Evolutionary conservation across 441 rosid genomes (phyloP).

Genomic region (Pelargonium myrrhifolium): DNA sequence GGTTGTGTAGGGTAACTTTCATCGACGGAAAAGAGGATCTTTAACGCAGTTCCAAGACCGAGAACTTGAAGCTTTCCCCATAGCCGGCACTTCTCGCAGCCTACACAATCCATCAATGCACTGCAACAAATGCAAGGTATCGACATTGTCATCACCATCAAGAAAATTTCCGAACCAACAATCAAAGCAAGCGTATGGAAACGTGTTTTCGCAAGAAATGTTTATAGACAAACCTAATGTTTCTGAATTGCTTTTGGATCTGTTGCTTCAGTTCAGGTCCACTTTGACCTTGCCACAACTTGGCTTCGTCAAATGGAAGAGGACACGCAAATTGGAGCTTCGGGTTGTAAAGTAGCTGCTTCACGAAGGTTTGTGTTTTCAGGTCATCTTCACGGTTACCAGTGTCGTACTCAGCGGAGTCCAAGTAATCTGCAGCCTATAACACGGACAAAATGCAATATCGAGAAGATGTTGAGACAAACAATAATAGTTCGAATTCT

Average conservation of each 20-base stretch:
- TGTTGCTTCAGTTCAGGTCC: slow-evolving; percentile 81
- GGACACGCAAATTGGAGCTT: slow-evolving; percentile 84
- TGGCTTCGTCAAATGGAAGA: slow-evolving; percentile 81
- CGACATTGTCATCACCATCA: background rate
- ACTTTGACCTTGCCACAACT: slow-evolving; percentile 80
- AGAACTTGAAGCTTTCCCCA: slow-evolving; percentile 31
- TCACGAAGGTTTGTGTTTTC: slow-evolving; percentile 65
- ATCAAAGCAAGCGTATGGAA: background rate
- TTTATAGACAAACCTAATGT: slow-evolving; percentile 51
- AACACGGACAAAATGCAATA: background rate
- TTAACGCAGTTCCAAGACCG: slow-evolving; percentile 26
- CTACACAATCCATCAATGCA: slow-evolving; percentile 25
- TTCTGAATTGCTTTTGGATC: slow-evolving; percentile 71
- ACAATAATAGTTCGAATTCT: background rate
- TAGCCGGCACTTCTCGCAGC: slow-evolving; percentile 27
- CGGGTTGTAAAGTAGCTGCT: slow-evolving; percentile 58
- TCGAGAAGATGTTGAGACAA: background rate
- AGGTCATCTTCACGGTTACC: slow-evolving; percentile 66
- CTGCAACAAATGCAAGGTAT: slow-evolving; percentile 13
- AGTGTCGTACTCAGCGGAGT: slow-evolving; percentile 66
- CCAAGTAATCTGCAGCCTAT: slow-evolving; percentile 73
- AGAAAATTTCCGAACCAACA: no score
- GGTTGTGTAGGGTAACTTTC: slow-evolving; percentile 4
- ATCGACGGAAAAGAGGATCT: slow-evolving; percentile 25
- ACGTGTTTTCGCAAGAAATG: background rate